Evolutionary conservation across 768 basidiomycete species (phyloP).

Genomic region (Leccinellum albellum): DNA sequence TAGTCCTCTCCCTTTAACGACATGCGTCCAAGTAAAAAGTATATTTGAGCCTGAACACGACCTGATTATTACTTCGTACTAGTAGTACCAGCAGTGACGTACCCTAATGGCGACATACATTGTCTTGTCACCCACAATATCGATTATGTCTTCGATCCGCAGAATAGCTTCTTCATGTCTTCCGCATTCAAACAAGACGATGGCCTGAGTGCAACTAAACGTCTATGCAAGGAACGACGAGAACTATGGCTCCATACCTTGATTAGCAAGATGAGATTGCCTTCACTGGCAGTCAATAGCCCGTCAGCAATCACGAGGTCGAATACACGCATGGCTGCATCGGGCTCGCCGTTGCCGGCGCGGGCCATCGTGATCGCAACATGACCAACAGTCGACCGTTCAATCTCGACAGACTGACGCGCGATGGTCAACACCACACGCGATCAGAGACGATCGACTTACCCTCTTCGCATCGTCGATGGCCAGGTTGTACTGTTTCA

Average conservation of each 20-base stretch:
- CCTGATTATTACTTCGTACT: background rate
- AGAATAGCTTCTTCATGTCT: constrained; percentile 4
- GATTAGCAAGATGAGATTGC: constrained; percentile 6
- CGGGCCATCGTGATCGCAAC: constrained; percentile 5
- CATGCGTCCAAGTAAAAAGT: background rate
- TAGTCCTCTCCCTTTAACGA: background rate
- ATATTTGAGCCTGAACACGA: constrained; percentile 6
- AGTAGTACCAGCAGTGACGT: background rate
- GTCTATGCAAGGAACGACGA: background rate
- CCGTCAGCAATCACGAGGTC: constrained; percentile 6
- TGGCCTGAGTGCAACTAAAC: background rate
- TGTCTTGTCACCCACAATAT: background rate
- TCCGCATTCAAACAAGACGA: constrained; percentile 8
- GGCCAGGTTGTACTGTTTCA: background rate
- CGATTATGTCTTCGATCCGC: constrained; percentile 3
- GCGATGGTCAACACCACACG: background rate
- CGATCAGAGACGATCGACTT: rapidly evolving
- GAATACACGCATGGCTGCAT: constrained; percentile 2
- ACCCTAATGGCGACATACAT: constrained; percentile 2
- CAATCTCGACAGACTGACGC: constrained; percentile 6
- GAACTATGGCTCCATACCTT: background rate
- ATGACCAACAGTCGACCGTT: constrained; percentile 7
- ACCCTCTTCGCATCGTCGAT: constrained; percentile 7
- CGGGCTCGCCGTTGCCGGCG: background rate
- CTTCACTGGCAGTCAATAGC: background rate